Base-by-base conservation (phyloP, 2,329 filamentous ascomycete species). In the Trichophaea hybrida region DNA sequence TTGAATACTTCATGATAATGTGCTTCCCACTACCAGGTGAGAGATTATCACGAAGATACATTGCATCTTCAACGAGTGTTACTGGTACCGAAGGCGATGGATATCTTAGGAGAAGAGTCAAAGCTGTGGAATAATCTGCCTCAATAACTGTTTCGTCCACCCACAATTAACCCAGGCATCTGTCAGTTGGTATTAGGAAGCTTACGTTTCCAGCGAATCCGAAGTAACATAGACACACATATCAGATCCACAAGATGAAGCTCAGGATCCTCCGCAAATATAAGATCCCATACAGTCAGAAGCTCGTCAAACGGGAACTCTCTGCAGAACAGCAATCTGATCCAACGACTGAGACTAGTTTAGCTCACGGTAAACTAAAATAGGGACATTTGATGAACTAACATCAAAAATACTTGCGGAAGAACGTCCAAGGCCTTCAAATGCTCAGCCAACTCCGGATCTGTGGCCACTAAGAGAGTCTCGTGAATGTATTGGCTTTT, bases 331-430 rank as follows among this genome's bases (percentile, higher is more conserved):
- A 98, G 74, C 0, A 98, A 80, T 33, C 93, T 82, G 60, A 97
- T 86, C 93, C 93, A 98, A 59, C 93, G 88, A 64, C 86, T 90
- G 46, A 13, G 52, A 1, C 10, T 51, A 6, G 12, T 10, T 40
- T 48, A 49, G 40, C 35, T 33, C 33, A 10, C 17, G 51, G 32
- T 15, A 3, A 24, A 24, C 24, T 3, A 24, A 24, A 24, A n/a
- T 6, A 51, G 31, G n/a, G 15, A 51, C 48, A 17, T 13, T 6
- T 17, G 13, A 10, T 46, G 32, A n/a, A 55, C 80, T 71, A 73
- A 93, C 86, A 97, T 94, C 31, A 97, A 75, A 69, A 97, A 98
- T 55, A 98, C 91, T 68, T 98, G 93, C 1, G 93, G 93, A n/a
- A 96, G 74, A 62, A 98, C 83, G 61, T 96, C 91, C 51, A 96